Evolutionary conservation across 2,329 filamentous ascomycete genomes (phyloP), one percentile per base, ranked within the genome.

Genomic region (Stagonosporopsis chrysanthemi): DNA sequence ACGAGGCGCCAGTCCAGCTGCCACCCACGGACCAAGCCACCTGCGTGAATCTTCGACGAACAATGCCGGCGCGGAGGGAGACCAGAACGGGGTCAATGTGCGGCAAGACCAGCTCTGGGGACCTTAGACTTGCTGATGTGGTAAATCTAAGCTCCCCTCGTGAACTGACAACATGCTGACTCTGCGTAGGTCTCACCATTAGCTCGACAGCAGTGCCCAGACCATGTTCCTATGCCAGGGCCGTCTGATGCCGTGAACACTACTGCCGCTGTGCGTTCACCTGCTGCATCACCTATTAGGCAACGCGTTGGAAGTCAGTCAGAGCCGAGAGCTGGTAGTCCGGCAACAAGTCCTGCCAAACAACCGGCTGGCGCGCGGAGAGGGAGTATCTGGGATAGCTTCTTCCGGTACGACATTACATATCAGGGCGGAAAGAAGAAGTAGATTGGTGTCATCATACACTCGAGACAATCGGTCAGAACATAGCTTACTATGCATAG

Each of bases 21-120:
- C 64, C 26, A 63, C 69, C 36, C 71, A 72, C 12, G 71, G 72
- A 12, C 71, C 72, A 6, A 74, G 72, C 42, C 68, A 74, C 52
- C 60, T 75, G 26, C 56, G 76, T 12, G 72, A 74, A 58, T 74
- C 68, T 14, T 63, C 70, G 44, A 69, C 62, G 2, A 72, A 67
- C 14, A 68, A 52, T 24, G 54, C 52, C 26, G 65, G 36, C 15
- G 33, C n/a, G 17, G 54, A 52, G 24, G 44, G 28, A 48, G 69
- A 72, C 24, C 64, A 70, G 42, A 75, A 78, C 48, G 77, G 66
- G 46, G 45, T 42, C 52, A 67, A 79, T 77, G 79, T 80, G 71
- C 76, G 78, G 64, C 76, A 75, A 67, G 77, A 79, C 62, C 74
- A 78, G 55, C 71, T 80, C 48, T 77, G 76, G 74, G 77, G 77